These are phyloP conservation scores for Ustilaginoidea virens DNA, from an alignment of 2,329 filamentous ascomycete species.

Conservation along the genomic window DNA sequence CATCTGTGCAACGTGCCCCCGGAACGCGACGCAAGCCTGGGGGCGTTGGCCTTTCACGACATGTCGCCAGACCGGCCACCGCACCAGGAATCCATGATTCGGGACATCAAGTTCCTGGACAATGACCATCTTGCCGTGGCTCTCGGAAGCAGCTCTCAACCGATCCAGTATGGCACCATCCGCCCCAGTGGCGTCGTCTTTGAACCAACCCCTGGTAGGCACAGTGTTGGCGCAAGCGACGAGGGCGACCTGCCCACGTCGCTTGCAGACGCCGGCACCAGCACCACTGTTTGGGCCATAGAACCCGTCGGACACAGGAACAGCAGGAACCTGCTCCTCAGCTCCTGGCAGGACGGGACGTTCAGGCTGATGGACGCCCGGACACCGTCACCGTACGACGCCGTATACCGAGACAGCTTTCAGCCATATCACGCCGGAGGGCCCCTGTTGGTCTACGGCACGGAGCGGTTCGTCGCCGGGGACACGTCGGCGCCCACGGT, in stretches of 20 bases:
- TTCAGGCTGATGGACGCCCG: conserved; percentile 35
- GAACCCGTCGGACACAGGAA: conserved; percentile 25
- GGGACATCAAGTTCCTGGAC: conserved; percentile 29
- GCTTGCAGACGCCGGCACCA: conserved; percentile 10
- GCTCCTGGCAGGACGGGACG: conserved; percentile 37
- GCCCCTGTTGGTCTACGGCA: conserved; percentile 32
- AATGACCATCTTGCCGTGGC: conserved; percentile 29
- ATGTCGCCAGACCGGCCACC: conserved; percentile 8
- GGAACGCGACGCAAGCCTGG: conserved; percentile 4
- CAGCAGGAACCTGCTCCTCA: conserved; percentile 27
- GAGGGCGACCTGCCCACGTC: neutral
- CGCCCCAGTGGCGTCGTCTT: conserved; percentile 29
- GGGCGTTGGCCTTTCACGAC: conserved; percentile 12
- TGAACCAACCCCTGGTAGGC: conserved; percentile 18
- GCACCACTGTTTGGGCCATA: conserved; percentile 28
- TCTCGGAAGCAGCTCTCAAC: conserved; percentile 23
- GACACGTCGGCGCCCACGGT: conserved; percentile 26
- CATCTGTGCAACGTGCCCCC: conserved; percentile 14
- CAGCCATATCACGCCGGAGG: conserved; percentile 29
- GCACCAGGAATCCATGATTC: conserved; percentile 13
- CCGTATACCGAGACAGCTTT: conserved; percentile 36
- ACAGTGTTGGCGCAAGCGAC: neutral
- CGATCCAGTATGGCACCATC: conserved; percentile 29
- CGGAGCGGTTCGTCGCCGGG: conserved; percentile 34
- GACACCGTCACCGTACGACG: conserved; percentile 28